Base-by-base conservation (phyloP, 495 filamentous ascomycete species). In the Lasiosphaeria ovina region DNA sequence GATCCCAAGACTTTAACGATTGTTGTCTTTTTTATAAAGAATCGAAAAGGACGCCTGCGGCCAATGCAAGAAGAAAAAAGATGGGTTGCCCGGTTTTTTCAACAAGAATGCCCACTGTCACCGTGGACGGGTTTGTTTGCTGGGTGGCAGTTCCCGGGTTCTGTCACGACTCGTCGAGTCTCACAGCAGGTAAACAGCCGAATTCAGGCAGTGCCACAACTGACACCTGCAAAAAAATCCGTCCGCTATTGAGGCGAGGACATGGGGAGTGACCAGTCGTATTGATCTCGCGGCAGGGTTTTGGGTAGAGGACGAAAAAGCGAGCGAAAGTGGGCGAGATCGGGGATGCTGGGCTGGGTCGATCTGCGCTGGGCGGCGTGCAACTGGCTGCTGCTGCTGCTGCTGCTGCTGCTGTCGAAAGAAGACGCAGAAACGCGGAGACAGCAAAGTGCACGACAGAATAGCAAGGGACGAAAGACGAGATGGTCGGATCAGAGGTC, bases 31-130 rank as follows among this genome's bases (percentile, higher is more conserved):
- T 24, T 24, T 24, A 24, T 24, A 24, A 68, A 72, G 75, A 80
- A 77, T 74, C 62, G 72, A 79, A 24, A 24, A 80, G 79, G 80
- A 76, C 79, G 80, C 80, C 79, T 74, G 80, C 80, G 80, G 76
- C 81, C 80, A 75, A 66, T 61, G 58, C 59, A 54, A 62, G 53
- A 54, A 44, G 24, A 24, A 24, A 24, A 24, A 24, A 24, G 58
- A 56, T 50, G 44, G 64, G 62, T 58, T 64, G 62, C 61, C 65
- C 68, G 75, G 68, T 70, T 69, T 66, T 74, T 71, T 71, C 64
- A 57, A 55, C 64, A 60, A 67, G 74, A 73, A 72, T 73, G 74
- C 68, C 76, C 79, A 79, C 78, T 81, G 50, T 77, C 72, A 83
- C 79, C 79, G 77, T 74, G 79, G 71, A 68, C 72, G 63, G 62